Evolutionary conservation across 495 filamentous ascomycete species (phyloP), one percentile per base, ranked within the genome.

Genomic region (Apodospora peruviana): DNA sequence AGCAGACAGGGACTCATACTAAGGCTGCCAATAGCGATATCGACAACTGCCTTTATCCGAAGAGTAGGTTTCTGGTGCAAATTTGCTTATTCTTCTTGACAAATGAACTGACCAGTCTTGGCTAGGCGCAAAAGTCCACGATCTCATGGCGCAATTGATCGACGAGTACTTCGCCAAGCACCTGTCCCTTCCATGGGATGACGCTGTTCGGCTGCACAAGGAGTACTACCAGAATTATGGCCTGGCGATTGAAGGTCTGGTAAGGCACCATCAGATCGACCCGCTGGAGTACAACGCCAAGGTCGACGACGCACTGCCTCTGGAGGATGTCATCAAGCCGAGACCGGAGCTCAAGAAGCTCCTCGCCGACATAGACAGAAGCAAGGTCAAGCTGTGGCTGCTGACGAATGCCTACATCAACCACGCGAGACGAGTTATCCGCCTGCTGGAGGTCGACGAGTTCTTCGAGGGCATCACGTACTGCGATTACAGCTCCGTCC

Each of bases 221-320:
- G 85, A 86, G 51, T 99, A 99, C 76, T 97, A 96, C 74, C 82
- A 82, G 56, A 86, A 88, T 58, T 99, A 99, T 68, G 94, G 94
- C 18, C 81, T 97, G 2, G 91, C 94, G n/a, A 91, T 99, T 55
- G 87, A 95, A 62, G 94, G 94, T 0, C 75, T 99, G 2, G 90
- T 95, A 1, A 83, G 87, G 20, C 85, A 96, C 67, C 94, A 99
- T 69, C 85, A 91, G 67, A 93, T 99, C 58, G 90, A 99, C 58
- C 85, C 94, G 2, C 76, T 99, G 3, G 90, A 90, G 23, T 99
- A 96, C 77, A 99, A 99, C 65, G 66, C 76, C 51, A 82, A 90
- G 68, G 94, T 97, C 21, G 94, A 99, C 64, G 94, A 99, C 60
- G 91, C 94, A 0, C 71, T 99, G 20, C 91, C 94, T 0, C 79